phyloP scores from a whole-genome alignment of 139 green algal species.

The Chlorella sp. region DNA sequence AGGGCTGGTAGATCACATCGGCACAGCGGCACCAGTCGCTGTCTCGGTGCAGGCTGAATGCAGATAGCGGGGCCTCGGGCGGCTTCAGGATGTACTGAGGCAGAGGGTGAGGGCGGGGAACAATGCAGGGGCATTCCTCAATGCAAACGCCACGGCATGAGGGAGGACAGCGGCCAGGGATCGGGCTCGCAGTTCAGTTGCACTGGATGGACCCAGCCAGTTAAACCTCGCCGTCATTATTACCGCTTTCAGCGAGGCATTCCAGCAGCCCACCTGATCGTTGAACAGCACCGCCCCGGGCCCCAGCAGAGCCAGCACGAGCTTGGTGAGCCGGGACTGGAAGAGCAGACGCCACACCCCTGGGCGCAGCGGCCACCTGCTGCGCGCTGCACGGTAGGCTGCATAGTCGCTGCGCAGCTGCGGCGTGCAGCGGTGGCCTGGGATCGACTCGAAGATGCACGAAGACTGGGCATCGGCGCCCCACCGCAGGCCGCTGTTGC shows the following conservation, averaged over 20 bases:
- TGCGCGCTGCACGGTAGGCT: background rate
- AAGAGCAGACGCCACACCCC: constrained; percentile 21
- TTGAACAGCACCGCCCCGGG: constrained; percentile 34
- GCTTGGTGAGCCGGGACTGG: background rate
- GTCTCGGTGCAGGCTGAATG: constrained; percentile 50
- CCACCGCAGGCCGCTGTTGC: background rate
- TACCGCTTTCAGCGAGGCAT: background rate
- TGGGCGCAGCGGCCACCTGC: background rate
- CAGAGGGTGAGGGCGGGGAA: background rate
- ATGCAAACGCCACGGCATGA: too few relatives aligned
- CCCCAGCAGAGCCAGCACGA: constrained; percentile 26
- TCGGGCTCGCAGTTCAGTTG: too few relatives aligned
- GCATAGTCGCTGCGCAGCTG: background rate
- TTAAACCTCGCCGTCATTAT: too few relatives aligned
- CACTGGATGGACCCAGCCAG: too few relatives aligned
- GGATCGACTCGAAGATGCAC: constrained; percentile 28
- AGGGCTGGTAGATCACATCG: background rate
- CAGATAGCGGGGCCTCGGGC: background rate
- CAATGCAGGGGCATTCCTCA: background rate
- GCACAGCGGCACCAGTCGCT: constrained; percentile 29
- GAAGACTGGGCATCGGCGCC: background rate
- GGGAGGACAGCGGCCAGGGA: too few relatives aligned
- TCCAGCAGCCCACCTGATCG: constrained; percentile 32
- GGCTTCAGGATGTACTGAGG: constrained; percentile 57
- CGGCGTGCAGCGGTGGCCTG: background rate